These are phyloP conservation scores for Penicillium paxilli DNA, from an alignment of 495 filamentous ascomycete genomes.

Conservation along the genomic window DNA sequence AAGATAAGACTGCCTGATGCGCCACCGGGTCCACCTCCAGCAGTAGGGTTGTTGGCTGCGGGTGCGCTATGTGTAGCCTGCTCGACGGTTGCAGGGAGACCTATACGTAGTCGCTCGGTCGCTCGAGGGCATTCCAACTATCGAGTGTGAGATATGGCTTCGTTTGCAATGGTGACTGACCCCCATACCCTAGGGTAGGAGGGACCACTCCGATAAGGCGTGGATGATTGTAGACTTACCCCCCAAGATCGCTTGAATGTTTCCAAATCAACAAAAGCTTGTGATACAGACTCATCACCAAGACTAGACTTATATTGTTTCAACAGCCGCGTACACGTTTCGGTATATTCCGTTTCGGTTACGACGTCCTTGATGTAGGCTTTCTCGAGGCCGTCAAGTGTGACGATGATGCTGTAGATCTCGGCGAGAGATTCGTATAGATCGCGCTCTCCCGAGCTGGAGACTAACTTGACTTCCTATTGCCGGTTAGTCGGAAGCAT, in stretches of 20 bases:
- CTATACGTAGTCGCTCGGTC: constrained; percentile 87
- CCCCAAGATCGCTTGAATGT: constrained; percentile 93
- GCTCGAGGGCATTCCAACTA: constrained; percentile 94
- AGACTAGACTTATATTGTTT: constrained; percentile 97
- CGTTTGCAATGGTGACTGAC: too few species aligned
- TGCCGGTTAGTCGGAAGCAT: constrained; percentile 16
- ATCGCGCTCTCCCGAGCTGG: constrained; percentile 82
- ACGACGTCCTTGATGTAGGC: constrained; percentile 97
- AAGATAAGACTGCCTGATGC: constrained; percentile 75
- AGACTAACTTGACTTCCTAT: constrained; percentile 89
- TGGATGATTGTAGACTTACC: constrained; percentile 50
- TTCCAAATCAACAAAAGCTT: constrained; percentile 83
- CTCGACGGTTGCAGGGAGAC: constrained; percentile 72
- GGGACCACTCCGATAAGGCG: background rate
- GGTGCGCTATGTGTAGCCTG: constrained; percentile 44
- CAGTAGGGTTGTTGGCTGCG: constrained; percentile 41
- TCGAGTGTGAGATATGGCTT: constrained; percentile 7
- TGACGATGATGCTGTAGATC: constrained; percentile 95
- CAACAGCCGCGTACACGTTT: constrained; percentile 86
- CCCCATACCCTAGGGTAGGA: background rate
- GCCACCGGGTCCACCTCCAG: constrained; percentile 34
- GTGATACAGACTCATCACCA: constrained; percentile 79
- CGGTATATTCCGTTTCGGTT: constrained; percentile 87
- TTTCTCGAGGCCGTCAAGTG: constrained; percentile 92
- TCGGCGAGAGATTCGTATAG: constrained; percentile 95